A percentile compares a stretch with the other conserved stretches of the same genome.
These are phyloP conservation scores for Glomus cerebriforme DNA, from an alignment of 192 early-diverging fungal species.

Conservation along the genomic window DNA sequence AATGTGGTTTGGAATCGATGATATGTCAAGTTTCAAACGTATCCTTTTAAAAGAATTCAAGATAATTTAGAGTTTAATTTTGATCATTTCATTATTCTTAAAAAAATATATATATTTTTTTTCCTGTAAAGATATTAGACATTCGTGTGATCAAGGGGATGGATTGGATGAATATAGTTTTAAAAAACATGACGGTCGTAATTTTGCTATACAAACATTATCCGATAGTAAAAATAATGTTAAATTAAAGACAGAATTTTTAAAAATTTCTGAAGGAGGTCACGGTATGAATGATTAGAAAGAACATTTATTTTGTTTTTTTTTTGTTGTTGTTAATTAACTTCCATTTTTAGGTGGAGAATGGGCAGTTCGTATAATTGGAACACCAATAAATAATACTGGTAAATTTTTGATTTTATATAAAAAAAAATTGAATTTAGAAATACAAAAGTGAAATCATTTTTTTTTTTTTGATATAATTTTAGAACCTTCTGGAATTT, in stretches of 20 bases:
- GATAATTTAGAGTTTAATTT: too few relatives aligned
- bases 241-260: slow-evolving; percentile 69
- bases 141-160: slow-evolving; percentile 91
- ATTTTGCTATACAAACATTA: slow-evolving; percentile 76
- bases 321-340: too few relatives aligned
- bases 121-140: slow-evolving; percentile 68
- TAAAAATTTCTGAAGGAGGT: slow-evolving; percentile 68
- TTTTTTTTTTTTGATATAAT: slow-evolving; percentile 12
- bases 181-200: slow-evolving; percentile 81
- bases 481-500: slow-evolving; percentile 48
- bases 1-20: slow-evolving; percentile 86
- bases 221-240: slow-evolving; percentile 68
- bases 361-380: slow-evolving; percentile 78
- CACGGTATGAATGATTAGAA: slow-evolving; percentile 49
- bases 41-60: too few relatives aligned
- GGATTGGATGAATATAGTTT: slow-evolving; percentile 81
- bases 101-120: slow-evolving; percentile 1
- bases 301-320: too few relatives aligned
- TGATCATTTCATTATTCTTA: not conserved
- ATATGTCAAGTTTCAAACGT: slow-evolving; percentile 57
- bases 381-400: slow-evolving; percentile 53
- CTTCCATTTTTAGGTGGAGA: slow-evolving; percentile 60
- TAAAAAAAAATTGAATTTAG: not conserved
- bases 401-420: slow-evolving; percentile 34
- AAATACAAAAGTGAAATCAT: not conserved